These are phyloP conservation scores for Rutidosis leptorrhynchoides DNA, from an alignment of 129 eudicot species.

Conservation along the genomic window DNA sequence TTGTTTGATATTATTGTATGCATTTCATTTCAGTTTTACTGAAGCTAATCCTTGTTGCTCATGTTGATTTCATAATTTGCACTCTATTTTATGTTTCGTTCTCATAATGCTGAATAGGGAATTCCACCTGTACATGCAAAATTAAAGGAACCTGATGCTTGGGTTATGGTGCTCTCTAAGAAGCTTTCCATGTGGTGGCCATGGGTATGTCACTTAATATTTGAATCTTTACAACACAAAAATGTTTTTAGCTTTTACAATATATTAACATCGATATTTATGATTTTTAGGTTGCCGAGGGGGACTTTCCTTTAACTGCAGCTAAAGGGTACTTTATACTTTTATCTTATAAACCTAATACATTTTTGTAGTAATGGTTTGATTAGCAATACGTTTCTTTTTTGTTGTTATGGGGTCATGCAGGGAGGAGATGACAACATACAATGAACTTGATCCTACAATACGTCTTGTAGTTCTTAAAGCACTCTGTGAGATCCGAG, in stretches of 20 bases:
- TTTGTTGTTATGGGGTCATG: constrained; percentile 23
- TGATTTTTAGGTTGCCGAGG: constrained; percentile 74
- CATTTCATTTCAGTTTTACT: neutral
- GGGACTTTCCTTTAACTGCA: constrained; percentile 65
- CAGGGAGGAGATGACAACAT: constrained; percentile 64
- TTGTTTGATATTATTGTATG: neutral
- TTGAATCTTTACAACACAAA: neutral
- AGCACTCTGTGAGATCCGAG: constrained; percentile 89
- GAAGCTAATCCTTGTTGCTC: constrained; percentile 13
- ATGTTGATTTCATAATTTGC: neutral
- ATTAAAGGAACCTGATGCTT: constrained; percentile 48
- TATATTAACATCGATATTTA: constrained; percentile 9
- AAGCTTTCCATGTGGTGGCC: constrained; percentile 89
- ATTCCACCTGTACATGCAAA: constrained; percentile 53
- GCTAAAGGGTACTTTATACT: constrained; percentile 66
- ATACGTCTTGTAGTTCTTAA: constrained; percentile 66
- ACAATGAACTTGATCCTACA: constrained; percentile 75
- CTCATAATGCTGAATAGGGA: constrained; percentile 49
- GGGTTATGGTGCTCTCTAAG: constrained; percentile 67
- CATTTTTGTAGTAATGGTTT: neutral
- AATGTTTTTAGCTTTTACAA: neutral
- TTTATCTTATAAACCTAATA: neutral
- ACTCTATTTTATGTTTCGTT: neutral
- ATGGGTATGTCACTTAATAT: constrained; percentile 58
- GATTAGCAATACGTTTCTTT: neutral